phyloP scores from a whole-genome alignment of 106 monocot genomes.

The Amphibolis antarctica region DNA sequence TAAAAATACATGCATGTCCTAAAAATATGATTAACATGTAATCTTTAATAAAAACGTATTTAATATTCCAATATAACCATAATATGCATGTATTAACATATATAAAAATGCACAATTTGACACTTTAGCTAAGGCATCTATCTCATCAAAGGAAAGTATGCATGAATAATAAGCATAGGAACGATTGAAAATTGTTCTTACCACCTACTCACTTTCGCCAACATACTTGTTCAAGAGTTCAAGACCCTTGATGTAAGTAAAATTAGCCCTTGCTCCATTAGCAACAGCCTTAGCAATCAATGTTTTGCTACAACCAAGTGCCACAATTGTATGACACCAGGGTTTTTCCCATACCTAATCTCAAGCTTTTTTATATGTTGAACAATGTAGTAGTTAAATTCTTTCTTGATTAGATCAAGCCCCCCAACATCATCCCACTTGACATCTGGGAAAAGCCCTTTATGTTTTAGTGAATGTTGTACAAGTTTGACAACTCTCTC shows the following conservation, averaged over 20 bases:
- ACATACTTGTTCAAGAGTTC: conserved; percentile 91
- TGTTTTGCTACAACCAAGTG: conserved; percentile 97
- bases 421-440: conserved; percentile 97
- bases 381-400: conserved; percentile 58
- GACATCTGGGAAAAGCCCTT: conserved; percentile 90
- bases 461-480: conserved; percentile 77
- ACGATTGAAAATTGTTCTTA: conserved; percentile 79
- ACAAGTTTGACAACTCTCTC: conserved; percentile 72
- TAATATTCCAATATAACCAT: too few species aligned
- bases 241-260: conserved; percentile 94
- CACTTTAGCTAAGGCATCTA: conserved; percentile 2
- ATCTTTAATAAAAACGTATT: too few species aligned
- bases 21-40: too few species aligned
- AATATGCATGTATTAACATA: too few species aligned
- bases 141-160: conserved; percentile 97
- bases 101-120: not conserved
- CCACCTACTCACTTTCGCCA: conserved; percentile 81
- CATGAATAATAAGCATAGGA: conserved; percentile 85
- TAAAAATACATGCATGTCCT: too few species aligned
- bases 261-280: conserved; percentile 78
- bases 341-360: conserved; percentile 45
- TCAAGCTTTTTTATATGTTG: conserved; percentile 67
- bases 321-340: conserved; percentile 18
- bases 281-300: conserved; percentile 96
- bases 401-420: conserved; percentile 50